Base-by-base conservation (phyloP, 2,329 filamentous ascomycete genomes). In the Beauveria caledonica region DNA sequence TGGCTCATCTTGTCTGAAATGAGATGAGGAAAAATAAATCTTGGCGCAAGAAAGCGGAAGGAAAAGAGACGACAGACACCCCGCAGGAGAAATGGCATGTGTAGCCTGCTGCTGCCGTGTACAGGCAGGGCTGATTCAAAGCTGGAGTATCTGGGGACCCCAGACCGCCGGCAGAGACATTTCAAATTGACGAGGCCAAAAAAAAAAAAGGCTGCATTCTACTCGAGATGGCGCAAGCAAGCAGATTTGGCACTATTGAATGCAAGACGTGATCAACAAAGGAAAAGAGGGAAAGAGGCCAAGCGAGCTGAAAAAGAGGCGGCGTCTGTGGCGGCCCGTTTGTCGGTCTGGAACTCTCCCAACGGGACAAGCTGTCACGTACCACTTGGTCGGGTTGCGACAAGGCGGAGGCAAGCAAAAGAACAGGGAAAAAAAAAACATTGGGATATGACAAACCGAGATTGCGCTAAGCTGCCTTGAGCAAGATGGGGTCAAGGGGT, bases 141-240 rank as follows among this genome's bases (percentile, higher is more conserved):
- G 52, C 52, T 55, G 40, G 40, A 55, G 52, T 58, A 42, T 58
- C 56, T 29, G 56, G 56, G 56, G 56, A 44, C 56, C 56, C 56
- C 56, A 44, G 56, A 58, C 23, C 6, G 23, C 19, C 42, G 36
- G 33, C 23, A 58, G 33, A 58, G 46, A 58, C 45, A 58, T 40
- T 49, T 11, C 44, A 57, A 49, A 27, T 33, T 17, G 21, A 48
- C 17, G 45, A n/a, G 29, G 50, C 19, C 33, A 40, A n/a, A 40
- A 33, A 25, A 33, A 25, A n/a, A 45, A 48, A 9, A 23, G 23
- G 23, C 23, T 11, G 13, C 10, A 45, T 13, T 33, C 29, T 33
- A 11, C 5, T 13, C 29, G 11, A 33, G 5, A 33, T 33, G 29
- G 29, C 29, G 29, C 29, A 33, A 33, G 11, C 29, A 33, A 33